A percentile compares a stretch with the other conserved stretches of the same genome.
Evolutionary conservation across 192 early-diverging fungal genomes (phyloP).

Genomic region (Cladochytrium replicatum): DNA sequence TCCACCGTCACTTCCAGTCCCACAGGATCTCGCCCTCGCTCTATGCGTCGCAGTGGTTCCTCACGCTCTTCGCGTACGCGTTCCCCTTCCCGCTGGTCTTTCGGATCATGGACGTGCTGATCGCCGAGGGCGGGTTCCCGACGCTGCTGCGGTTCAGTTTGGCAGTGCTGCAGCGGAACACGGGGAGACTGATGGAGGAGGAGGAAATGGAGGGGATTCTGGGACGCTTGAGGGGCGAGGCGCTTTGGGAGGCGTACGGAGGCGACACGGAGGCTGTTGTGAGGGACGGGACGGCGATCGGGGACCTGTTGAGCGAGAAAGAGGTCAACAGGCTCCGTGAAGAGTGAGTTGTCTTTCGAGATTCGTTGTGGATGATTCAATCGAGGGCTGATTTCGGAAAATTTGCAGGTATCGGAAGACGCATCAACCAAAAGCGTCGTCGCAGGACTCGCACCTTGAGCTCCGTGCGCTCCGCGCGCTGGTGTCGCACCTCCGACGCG

Average conservation of each 20-base stretch:
- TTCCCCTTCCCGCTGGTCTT: conserved; percentile 82
- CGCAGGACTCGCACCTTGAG: conserved; percentile 6
- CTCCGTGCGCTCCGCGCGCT: conserved; percentile 12
- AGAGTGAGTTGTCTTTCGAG: conserved; percentile 7
- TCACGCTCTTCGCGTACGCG: conserved; percentile 91
- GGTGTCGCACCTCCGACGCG: conserved; percentile 10
- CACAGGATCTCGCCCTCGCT: conserved; percentile 77
- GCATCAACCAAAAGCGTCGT: conserved; percentile 7
- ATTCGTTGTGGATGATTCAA: conserved; percentile 2
- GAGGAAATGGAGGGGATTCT: conserved; percentile 76
- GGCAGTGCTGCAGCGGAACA: conserved; percentile 72
- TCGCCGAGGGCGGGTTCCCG: conserved; percentile 64
- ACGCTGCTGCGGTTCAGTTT: conserved; percentile 70
- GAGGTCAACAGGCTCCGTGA: conserved; percentile 7
- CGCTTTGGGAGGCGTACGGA: conserved; percentile 22
- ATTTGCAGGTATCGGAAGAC: background rate
- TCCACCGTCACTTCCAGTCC: conserved; percentile 64
- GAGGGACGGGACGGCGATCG: conserved; percentile 23
- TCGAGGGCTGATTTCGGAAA: conserved; percentile 9
- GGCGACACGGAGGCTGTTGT: conserved; percentile 27
- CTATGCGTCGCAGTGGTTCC: conserved; percentile 96
- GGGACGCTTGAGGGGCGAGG: conserved; percentile 60
- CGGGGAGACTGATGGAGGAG: conserved; percentile 53
- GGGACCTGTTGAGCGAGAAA: conserved; percentile 13
- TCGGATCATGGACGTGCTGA: conserved; percentile 82